Percentiles rank a stretch among this genome's conserved stretches.
These are phyloP conservation scores for Fomitopsis betulina DNA, from an alignment of 1,284 basidiomycete species.

Conservation along the genomic window DNA sequence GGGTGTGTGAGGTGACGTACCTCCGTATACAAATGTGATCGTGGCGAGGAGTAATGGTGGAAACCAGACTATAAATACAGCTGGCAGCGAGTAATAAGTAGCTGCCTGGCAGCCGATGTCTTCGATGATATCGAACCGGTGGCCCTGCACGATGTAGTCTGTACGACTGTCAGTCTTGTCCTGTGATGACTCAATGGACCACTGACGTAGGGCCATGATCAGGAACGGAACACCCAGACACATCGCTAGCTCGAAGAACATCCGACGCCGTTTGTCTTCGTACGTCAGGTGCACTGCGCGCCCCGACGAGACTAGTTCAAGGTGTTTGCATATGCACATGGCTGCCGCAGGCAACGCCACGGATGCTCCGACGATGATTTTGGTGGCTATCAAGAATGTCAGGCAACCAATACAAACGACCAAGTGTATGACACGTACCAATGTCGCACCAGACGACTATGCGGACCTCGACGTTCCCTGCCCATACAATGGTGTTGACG, in stretches of 20 bases:
- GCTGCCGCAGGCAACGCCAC: conserved; percentile 43
- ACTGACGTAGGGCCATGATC: conserved; percentile 58
- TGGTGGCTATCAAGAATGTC: conserved; percentile 30
- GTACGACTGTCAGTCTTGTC: background rate
- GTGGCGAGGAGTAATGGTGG: conserved; percentile 49
- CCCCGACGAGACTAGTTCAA: conserved; percentile 18
- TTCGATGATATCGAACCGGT: conserved; percentile 63
- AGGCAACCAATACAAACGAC: background rate
- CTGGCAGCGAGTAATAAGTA: conserved; percentile 46
- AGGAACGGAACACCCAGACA: conserved; percentile 52
- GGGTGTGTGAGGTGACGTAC: background rate
- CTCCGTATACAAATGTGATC: conserved; percentile 26
- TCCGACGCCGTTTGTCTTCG: conserved; percentile 21
- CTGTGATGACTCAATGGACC: background rate
- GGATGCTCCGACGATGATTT: conserved; percentile 37
- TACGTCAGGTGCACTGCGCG: conserved; percentile 9
- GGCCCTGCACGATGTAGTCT: conserved; percentile 65
- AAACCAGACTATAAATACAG: conserved; percentile 52
- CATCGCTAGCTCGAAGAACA: conserved; percentile 43
- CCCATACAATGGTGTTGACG: conserved; percentile 42
- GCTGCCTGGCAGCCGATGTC: conserved; percentile 63
- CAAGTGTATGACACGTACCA: conserved; percentile 28
- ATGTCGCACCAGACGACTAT: conserved; percentile 49
- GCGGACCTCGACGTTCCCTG: conserved; percentile 29
- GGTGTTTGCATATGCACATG: conserved; percentile 40